phyloP scores from a whole-genome alignment of 345 rosid genomes.

The Durio zibethinus region DNA sequence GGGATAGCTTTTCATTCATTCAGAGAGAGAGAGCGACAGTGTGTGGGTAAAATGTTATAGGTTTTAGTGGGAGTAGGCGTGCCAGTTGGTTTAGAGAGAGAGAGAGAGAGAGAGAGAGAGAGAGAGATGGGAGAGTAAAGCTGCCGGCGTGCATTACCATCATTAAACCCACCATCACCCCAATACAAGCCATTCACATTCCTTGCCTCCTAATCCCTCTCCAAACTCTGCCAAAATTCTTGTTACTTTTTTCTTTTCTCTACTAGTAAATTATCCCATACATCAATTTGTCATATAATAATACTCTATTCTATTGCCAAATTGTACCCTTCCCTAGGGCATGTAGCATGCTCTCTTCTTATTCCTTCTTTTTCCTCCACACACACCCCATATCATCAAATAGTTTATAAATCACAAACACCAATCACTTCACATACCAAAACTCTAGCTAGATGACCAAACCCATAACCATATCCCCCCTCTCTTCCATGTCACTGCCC shows the following conservation, averaged over 20 bases:
- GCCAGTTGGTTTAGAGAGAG: conserved; percentile 40
- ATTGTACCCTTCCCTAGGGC: conserved; percentile 30
- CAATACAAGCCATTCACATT: conserved; percentile 31
- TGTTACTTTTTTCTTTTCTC: conserved; percentile 18
- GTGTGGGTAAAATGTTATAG: conserved; percentile 15
- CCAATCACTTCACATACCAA: background rate
- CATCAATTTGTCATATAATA: conserved; percentile 10
- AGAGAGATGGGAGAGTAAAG: conserved; percentile 42
- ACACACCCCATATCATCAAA: conserved; percentile 11
- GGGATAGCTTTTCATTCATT: conserved; percentile 44
- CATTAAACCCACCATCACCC: conserved; percentile 57
- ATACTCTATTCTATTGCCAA: conserved; percentile 18
- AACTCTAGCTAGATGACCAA: conserved; percentile 6
- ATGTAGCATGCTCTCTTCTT: conserved; percentile 37
- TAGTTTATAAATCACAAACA: background rate
- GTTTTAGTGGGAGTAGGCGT: conserved; percentile 69
- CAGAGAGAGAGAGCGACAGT: conserved; percentile 17
- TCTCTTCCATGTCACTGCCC: background rate
- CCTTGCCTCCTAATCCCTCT: conserved; percentile 69
- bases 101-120: conserved; percentile 24
- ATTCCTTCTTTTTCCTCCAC: background rate
- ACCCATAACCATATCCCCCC: background rate
- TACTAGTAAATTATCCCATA: conserved; percentile 23
- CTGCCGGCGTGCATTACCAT: conserved; percentile 97
- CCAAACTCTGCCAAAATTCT: conserved; percentile 63